Percentiles rank a stretch among this genome's conserved stretches.
Conservation (phyloP, 441 rosid species). For the Macaranga tanarius region DNA sequence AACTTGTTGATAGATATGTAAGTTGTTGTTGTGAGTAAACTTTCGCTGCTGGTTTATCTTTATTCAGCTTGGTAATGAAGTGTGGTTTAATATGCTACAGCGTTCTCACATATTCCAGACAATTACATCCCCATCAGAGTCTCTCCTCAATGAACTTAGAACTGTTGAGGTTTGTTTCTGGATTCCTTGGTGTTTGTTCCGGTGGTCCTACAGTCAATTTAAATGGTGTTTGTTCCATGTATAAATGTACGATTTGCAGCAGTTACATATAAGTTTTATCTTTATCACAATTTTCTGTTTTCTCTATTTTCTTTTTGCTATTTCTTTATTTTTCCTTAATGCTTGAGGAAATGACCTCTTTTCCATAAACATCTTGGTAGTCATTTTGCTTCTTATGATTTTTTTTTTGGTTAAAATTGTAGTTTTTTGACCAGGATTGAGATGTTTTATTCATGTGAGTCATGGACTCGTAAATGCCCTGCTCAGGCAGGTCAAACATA, state of each 20-base stretch:
- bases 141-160: constrained; percentile 85
- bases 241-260: not conserved
- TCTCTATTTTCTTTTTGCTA: not conserved
- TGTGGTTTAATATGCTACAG: constrained; percentile 40
- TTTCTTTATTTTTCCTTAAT: no score
- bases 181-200: constrained; percentile 10
- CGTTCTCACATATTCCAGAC: constrained; percentile 80
- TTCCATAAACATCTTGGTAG: not conserved
- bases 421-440: not conserved
- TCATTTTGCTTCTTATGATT: not conserved
- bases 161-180: constrained; percentile 80
- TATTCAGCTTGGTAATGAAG: not conserved
- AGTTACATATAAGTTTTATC: not conserved
- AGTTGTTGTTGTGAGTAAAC: constrained; percentile 33
- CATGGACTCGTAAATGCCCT: not conserved
- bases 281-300: not conserved
- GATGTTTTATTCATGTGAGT: not conserved
- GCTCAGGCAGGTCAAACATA: not conserved
- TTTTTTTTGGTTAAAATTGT: no score
- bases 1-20: constrained; percentile 86
- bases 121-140: constrained; percentile 86
- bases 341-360: not conserved
- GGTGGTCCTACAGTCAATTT: not conserved
- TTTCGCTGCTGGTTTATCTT: not conserved
- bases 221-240: constrained; percentile 9